Evolutionary conservation across 768 basidiomycete species (phyloP).

Genomic region (Leucosporidium yakuticum): DNA sequence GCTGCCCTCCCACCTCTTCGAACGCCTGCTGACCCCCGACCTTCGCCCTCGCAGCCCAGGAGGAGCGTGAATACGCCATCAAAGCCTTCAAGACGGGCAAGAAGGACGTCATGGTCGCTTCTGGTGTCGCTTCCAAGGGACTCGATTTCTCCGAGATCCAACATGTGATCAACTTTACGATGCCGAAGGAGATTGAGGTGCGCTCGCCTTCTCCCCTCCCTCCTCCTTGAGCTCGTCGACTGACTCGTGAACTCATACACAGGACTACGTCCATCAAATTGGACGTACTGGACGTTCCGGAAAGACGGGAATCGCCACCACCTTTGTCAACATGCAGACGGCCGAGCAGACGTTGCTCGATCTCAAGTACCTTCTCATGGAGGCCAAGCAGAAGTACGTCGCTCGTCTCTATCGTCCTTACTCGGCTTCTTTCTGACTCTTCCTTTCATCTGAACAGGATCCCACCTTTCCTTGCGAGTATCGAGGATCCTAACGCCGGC

Average conservation of each 20-base stretch:
- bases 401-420: background rate
- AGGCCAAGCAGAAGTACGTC: constrained; percentile 91
- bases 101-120: constrained; percentile 99
- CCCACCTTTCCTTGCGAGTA: constrained; percentile 79
- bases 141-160: constrained; percentile 98
- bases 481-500: constrained; percentile 82
- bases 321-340: constrained; percentile 97
- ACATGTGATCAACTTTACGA: constrained; percentile 97
- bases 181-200: constrained; percentile 96
- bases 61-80: constrained; percentile 98
- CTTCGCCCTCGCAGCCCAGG: constrained; percentile 60
- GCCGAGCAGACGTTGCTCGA: constrained; percentile 92
- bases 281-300: constrained; percentile 96
- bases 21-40: background rate
- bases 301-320: constrained; percentile 97
- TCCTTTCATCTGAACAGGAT: constrained; percentile 55
- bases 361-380: constrained; percentile 91
- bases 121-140: constrained; percentile 94
- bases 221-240: too few species aligned
- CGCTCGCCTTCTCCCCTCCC: background rate
- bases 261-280: constrained; percentile 97
- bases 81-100: constrained; percentile 94
- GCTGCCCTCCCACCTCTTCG: background rate
- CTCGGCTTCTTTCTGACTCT: constrained; percentile 18
- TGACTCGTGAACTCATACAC: background rate